These are phyloP conservation scores for Ophiocordyceps robertsii DNA, from an alignment of 2,329 filamentous ascomycete genomes.

Conservation along the genomic window DNA sequence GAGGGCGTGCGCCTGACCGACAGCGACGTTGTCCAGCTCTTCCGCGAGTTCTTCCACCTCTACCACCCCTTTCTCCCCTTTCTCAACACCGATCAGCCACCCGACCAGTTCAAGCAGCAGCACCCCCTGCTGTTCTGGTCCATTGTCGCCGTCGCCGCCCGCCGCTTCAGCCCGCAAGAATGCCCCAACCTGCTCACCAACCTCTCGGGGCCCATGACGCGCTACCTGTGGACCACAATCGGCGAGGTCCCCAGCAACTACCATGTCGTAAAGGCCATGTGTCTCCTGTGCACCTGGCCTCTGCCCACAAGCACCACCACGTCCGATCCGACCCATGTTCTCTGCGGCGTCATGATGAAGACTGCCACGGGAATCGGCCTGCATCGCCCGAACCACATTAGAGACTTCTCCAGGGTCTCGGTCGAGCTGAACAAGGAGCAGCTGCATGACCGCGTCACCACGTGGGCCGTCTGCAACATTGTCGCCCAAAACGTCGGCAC, in stretches of 20 bases:
- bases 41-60: slow-evolving; percentile 59
- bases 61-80: slow-evolving; percentile 73
- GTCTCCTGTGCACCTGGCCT: slow-evolving; percentile 70
- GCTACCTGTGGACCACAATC: slow-evolving; percentile 64
- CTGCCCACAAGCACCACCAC: slow-evolving; percentile 70
- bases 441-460: slow-evolving; percentile 63
- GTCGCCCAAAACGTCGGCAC: slow-evolving; percentile 73
- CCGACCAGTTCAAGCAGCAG: slow-evolving; percentile 64
- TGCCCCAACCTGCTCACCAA: slow-evolving; percentile 53
- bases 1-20: slow-evolving; percentile 52
- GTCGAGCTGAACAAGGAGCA: slow-evolving; percentile 68
- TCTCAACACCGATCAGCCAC: slow-evolving; percentile 49
- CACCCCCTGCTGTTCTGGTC: slow-evolving; percentile 79
- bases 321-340: slow-evolving; percentile 68
- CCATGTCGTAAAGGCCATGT: slow-evolving; percentile 69
- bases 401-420: slow-evolving; percentile 68
- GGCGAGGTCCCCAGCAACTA: slow-evolving; percentile 67
- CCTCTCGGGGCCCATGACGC: slow-evolving; percentile 54
- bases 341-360: slow-evolving; percentile 78
- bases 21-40: slow-evolving; percentile 49
- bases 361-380: slow-evolving; percentile 72
- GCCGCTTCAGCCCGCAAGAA: slow-evolving; percentile 44
- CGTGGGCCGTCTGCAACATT: slow-evolving; percentile 78
- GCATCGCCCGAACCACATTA: slow-evolving; percentile 67
- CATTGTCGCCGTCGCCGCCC: slow-evolving; percentile 60